Percentiles rank a stretch among this genome's conserved stretches.
phyloP scores from a whole-genome alignment of 805 yeast species.

The Cyberlindnera meyerae region DNA sequence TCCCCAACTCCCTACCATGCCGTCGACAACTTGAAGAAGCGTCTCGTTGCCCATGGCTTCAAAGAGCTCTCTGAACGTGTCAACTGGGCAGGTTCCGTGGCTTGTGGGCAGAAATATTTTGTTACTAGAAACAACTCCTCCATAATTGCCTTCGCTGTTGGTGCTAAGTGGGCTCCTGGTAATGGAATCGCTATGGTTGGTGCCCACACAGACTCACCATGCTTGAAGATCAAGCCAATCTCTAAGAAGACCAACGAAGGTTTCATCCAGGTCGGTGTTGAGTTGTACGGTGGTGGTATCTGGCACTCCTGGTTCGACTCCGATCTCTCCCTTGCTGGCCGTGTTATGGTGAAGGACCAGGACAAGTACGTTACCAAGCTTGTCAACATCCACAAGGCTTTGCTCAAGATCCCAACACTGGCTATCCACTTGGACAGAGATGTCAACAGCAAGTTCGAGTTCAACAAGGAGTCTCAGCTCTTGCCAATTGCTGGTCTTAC shows the following conservation, averaged over 20 bases:
- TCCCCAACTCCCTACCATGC: constrained; percentile 97
- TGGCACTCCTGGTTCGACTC: constrained; percentile 98
- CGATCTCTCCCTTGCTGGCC: constrained; percentile 86
- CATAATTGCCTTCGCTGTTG: constrained; percentile 80
- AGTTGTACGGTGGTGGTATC: constrained; percentile 91
- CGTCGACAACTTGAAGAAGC: constrained; percentile 58
- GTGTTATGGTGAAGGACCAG: constrained; percentile 62
- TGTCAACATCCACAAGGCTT: constrained; percentile 76
- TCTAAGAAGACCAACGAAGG: constrained; percentile 69
- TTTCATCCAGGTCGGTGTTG: constrained; percentile 86
- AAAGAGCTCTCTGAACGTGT: constrained; percentile 65
- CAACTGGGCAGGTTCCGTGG: constrained; percentile 56
- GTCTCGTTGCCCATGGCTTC: constrained; percentile 61
- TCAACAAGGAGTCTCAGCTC: constrained; percentile 83
- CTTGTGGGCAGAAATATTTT: constrained; percentile 62
- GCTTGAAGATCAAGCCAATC: constrained; percentile 81
- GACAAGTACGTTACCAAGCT: constrained; percentile 54
- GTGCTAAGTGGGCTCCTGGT: constrained; percentile 66
- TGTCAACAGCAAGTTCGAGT: constrained; percentile 73
- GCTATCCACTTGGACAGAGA: constrained; percentile 88
- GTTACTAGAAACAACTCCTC: constrained; percentile 91
- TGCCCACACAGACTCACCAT: constrained; percentile 95
- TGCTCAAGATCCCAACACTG: constrained; percentile 87
- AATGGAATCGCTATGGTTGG: constrained; percentile 86
- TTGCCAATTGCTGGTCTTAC: constrained; percentile 78